Conservation (phyloP, 2,329 filamentous ascomycete species). For the Neoscytalidium dimidiatum region DNA sequence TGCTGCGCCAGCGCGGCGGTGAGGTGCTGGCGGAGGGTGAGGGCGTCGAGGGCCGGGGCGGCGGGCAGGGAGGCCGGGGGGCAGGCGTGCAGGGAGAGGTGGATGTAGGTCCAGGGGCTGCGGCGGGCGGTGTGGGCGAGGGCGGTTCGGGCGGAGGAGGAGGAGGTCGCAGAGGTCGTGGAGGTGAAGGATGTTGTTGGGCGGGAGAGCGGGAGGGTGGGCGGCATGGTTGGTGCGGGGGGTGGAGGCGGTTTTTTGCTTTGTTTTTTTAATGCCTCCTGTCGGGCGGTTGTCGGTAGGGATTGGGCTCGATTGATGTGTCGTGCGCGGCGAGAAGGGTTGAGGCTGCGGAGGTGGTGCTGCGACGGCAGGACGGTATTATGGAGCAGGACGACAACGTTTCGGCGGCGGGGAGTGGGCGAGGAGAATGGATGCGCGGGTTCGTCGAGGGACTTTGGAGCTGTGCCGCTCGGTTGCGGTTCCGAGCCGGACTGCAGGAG, state of each 20-base stretch:
- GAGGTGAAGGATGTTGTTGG: slow-evolving; percentile 12
- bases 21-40: slow-evolving; percentile 64
- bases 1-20: slow-evolving; percentile 66
- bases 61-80: background rate
- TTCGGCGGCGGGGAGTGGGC: background rate
- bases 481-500: background rate
- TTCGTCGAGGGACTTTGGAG: background rate
- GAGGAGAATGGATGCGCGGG: background rate
- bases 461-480: background rate
- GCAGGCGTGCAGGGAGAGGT: slow-evolving; percentile 3
- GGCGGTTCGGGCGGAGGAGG: background rate
- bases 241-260: background rate
- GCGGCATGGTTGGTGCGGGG: background rate
- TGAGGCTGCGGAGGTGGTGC: background rate
- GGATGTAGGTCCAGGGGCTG: slow-evolving; percentile 15
- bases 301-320: too few relatives aligned
- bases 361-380: background rate
- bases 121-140: background rate
- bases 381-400: background rate
- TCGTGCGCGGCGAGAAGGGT: too few relatives aligned
- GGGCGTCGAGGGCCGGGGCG: slow-evolving; percentile 51
- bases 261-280: too few relatives aligned
- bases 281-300: too few relatives aligned
- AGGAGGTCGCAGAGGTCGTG: background rate
- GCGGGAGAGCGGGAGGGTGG: slow-evolving; percentile 9